Evolutionary conservation across 768 basidiomycete species (phyloP), one percentile per base, ranked within the genome.

Genomic region (Pleurotus cornucopiae): DNA sequence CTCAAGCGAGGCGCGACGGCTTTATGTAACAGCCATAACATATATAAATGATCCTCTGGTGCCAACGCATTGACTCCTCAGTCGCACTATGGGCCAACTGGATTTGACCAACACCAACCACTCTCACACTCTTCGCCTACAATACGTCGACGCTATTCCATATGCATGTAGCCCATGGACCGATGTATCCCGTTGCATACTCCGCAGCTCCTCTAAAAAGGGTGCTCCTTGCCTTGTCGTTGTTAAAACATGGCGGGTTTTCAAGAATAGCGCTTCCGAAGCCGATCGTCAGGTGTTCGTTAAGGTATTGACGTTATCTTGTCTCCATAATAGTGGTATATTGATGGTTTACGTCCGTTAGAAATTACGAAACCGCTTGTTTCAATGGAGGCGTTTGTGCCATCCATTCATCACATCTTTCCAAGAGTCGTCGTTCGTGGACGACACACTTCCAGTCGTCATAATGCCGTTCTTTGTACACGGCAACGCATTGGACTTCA

Each of bases 111-210:
- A 7, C 30, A 30, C 7, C 30, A 30, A 30, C 30, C 30, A 30
- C 9, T 30, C 30, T 30, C 30, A 30, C 30, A 30, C 30, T 30
- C 30, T 30, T 30, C 41, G 41, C 14, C 39, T 52, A 7, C n/a
- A 41, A n/a, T 52, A 39, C 5, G 12, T 41, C 11, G 38, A 40
- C n/a, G 51, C 20, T 2, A 18, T 52, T 23, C 51, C 51, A 9
- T 52, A 52, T 20, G 51, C 51, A n/a, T 52, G 51, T n/a, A 21
- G 51, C 20, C n/a, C 51, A 18, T 39, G 21, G 20, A 23, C 51
- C 20, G 51, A 52, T 40, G 9, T 52, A 16, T 52, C 23, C 18
- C 39, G 51, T 18, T 52, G 51, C 16, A 14, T 52, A 6, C 4
- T 52, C 21, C 9, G 39, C 13, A n/a, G 14, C 18, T 11, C 11